phyloP scores from a whole-genome alignment of 257 asterid genomes.

The Linderniella brevidens region DNA sequence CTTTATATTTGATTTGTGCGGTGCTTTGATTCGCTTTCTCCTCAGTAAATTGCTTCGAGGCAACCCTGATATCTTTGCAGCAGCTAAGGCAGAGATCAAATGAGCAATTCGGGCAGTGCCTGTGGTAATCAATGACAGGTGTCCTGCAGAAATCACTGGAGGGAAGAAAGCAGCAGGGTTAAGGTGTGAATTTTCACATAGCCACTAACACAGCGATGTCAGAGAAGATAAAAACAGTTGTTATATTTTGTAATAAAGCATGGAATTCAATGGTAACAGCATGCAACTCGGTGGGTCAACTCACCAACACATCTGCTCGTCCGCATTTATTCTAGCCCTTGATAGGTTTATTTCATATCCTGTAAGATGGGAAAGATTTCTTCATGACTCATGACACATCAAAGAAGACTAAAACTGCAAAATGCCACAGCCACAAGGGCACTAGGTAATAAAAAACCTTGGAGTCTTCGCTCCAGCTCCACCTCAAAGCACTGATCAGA shows the following conservation, averaged over 20 bases:
- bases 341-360: slow-evolving; percentile 76
- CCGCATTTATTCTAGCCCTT: slow-evolving; percentile 82
- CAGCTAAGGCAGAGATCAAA: slow-evolving; percentile 95
- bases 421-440: slow-evolving; percentile 10
- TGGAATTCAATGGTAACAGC: slow-evolving; percentile 4
- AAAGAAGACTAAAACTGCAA: slow-evolving; percentile 1
- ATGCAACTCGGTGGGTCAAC: slow-evolving; percentile 13
- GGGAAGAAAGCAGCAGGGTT: slow-evolving; percentile 3
- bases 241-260: too few species aligned
- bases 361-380: slow-evolving; percentile 20
- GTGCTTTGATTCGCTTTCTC: slow-evolving; percentile 19
- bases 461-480: slow-evolving; percentile 67
- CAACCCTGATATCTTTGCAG: slow-evolving; percentile 79
- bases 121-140: slow-evolving; percentile 88
- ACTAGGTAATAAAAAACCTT: slow-evolving; percentile 38
- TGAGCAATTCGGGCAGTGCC: slow-evolving; percentile 88
- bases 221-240: too few species aligned
- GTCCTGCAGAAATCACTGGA: slow-evolving; percentile 91
- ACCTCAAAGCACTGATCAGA: slow-evolving; percentile 71
- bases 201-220: too few species aligned
- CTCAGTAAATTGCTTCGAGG: slow-evolving; percentile 24
- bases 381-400: slow-evolving; percentile 10
- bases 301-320: slow-evolving; percentile 99
- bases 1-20: slow-evolving; percentile 21
- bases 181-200: too few species aligned